Base-by-base conservation (phyloP, 495 filamentous ascomycete genomes). In the Penicillium longicatenatum region DNA sequence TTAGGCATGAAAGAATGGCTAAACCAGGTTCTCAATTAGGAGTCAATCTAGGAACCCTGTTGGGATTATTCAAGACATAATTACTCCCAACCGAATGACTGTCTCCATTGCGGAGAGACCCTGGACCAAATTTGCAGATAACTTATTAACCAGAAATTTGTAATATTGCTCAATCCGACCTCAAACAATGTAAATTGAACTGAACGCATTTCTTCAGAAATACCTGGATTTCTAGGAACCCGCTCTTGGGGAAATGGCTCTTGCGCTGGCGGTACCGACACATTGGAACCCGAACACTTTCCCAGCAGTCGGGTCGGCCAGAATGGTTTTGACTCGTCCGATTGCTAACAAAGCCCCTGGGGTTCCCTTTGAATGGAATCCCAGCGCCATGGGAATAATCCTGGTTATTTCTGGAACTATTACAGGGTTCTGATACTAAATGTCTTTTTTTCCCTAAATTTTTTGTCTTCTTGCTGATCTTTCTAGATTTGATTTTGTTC, bases 231-330 rank as follows among this genome's bases (percentile, higher is more conserved):
- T 46, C 44, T 19, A 26, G 16, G 44, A 17, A 12, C 44, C 21
- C 44, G n/a, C n/a, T n/a, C 44, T 24, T 46, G 44, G 44, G 21
- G 37, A 16, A 12, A 17, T 29, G 66, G 60, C 55, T 55, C 58
- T 48, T 57, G 61, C 51, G 55, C 61, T 48, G 37, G 58, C 56
- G 64, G 58, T 69, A 59, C 67, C 67, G 67, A 63, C 57, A 37
- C 56, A 17, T 50, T 67, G 67, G 67, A 55, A 62, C 61, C 67
- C 58, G 57, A 39, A 54, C 31, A 48, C 59, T 52, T 62, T 69
- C 66, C 66, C 44, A 56, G 33, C 50, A 53, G 56, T 64, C 59
- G 67, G 66, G 67, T 67, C 64, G 54, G 51, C 55, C 53, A 41
- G 30, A 51, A 50, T 43, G 52, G 29, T 56, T 62, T 51, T 62